Conservation (phyloP, 2,329 filamentous ascomycete species). For the Penicillium griseofulvum region DNA sequence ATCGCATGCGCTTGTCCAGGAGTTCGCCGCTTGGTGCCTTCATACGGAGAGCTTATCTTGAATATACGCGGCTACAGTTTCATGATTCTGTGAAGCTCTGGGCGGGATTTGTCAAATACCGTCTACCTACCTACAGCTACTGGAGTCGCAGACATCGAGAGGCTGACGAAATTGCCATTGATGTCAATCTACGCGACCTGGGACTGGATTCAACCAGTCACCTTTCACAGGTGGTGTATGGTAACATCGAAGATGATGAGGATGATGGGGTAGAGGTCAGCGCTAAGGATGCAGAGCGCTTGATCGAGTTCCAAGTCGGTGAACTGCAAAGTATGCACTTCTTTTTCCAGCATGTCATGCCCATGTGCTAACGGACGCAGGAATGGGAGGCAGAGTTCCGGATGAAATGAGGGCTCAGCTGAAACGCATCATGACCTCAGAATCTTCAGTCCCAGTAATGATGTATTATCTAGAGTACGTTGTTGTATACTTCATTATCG, state of each 20-base stretch:
- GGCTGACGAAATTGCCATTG: slow-evolving; percentile 52
- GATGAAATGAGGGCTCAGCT: slow-evolving; percentile 70
- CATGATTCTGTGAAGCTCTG: slow-evolving; percentile 75
- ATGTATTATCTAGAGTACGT: slow-evolving; percentile 70
- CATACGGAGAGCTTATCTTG: slow-evolving; percentile 70
- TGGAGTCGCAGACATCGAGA: slow-evolving; percentile 57
- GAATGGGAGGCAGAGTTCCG: slow-evolving; percentile 74
- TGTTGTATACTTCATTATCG: background rate
- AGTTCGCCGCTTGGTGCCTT: slow-evolving; percentile 81
- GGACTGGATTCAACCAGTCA: slow-evolving; percentile 52
- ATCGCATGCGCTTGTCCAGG: slow-evolving; percentile 62
- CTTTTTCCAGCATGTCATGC: background rate
- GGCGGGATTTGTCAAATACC: slow-evolving; percentile 77
- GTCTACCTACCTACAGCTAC: slow-evolving; percentile 66
- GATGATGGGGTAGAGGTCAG: slow-evolving; percentile 56
- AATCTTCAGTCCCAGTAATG: slow-evolving; percentile 67
- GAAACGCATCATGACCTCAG: slow-evolving; percentile 64
- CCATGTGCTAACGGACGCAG: slow-evolving; percentile 45
- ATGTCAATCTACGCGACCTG: slow-evolving; percentile 61
- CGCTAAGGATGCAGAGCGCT: slow-evolving; percentile 72
- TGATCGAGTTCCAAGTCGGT: slow-evolving; percentile 85
- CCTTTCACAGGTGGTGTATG: slow-evolving; percentile 53
- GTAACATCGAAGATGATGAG: slow-evolving; percentile 43
- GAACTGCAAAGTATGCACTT: slow-evolving; percentile 70
- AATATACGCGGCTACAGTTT: slow-evolving; percentile 78